Conservation (phyloP, 352 stramenopile genomes). For the Lagenidium giganteum region DNA sequence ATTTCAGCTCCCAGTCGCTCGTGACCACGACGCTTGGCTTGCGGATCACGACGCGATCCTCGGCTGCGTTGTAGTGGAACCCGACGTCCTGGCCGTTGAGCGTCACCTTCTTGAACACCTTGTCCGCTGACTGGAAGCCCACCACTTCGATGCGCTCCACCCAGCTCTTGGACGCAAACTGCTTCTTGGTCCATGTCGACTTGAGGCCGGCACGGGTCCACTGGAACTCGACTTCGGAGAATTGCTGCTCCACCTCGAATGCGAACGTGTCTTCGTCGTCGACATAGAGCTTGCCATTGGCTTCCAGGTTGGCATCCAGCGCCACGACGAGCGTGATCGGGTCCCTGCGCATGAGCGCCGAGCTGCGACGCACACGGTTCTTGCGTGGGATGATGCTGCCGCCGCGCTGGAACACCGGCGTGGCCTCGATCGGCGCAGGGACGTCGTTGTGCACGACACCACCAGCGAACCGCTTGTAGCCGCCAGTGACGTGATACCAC, state of each 20-base stretch:
- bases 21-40: constrained; percentile 75
- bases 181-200: constrained; percentile 21
- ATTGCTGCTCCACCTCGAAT: constrained; percentile 40
- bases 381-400: constrained; percentile 95
- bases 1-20: constrained; percentile 63
- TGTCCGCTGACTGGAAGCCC: constrained; percentile 37
- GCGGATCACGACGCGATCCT: constrained; percentile 72
- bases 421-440: constrained; percentile 89
- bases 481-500: constrained; percentile 91
- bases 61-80: constrained; percentile 59
- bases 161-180: constrained; percentile 48
- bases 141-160: constrained; percentile 86
- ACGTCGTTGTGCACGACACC: constrained; percentile 62
- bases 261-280: constrained; percentile 94
- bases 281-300: constrained; percentile 92
- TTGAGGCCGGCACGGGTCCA: constrained; percentile 32
- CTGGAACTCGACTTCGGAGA: constrained; percentile 40
- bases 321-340: constrained; percentile 96
- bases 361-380: constrained; percentile 93
- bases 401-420: constrained; percentile 96
- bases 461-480: constrained; percentile 48
- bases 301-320: constrained; percentile 78
- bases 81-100: constrained; percentile 38
- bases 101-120: constrained; percentile 39
- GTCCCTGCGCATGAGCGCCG: constrained; percentile 94